These are phyloP conservation scores for Pseudogymnoascus destructans DNA, from an alignment of 2,329 filamentous ascomycete genomes.

Conservation along the genomic window DNA sequence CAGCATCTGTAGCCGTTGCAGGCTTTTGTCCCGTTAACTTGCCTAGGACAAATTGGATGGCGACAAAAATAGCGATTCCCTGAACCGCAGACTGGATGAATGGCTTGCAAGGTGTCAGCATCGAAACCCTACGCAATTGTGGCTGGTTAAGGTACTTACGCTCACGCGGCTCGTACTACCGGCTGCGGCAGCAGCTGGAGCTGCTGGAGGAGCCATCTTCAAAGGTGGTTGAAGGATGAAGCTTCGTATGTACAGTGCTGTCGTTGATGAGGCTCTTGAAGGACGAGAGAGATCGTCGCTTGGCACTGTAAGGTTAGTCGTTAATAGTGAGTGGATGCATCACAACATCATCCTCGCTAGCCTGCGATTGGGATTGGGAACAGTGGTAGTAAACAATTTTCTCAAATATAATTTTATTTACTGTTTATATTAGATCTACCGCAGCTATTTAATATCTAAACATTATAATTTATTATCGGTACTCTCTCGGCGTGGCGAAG, in stretches of 20 bases:
- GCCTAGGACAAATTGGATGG: conserved; percentile 44
- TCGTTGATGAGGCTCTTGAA: conserved; percentile 4
- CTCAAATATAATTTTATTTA: neutral
- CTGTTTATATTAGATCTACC: neutral
- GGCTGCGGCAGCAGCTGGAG: conserved; percentile 22
- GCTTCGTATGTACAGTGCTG: neutral
- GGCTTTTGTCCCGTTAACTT: conserved; percentile 38
- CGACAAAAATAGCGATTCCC: conserved; percentile 40
- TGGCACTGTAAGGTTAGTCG: neutral
- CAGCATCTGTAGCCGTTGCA: conserved; percentile 35
- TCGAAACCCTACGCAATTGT: conserved; percentile 1
- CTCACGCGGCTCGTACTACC: conserved; percentile 21
- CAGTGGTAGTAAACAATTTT: neutral
- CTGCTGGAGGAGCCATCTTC: conserved; percentile 25
- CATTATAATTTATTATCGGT: neutral
- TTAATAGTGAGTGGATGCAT: neutral
- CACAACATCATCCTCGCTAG: conserved; percentile 6
- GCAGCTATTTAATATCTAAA: neutral
- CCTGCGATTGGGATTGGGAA: neutral
- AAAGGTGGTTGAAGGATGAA: neutral
- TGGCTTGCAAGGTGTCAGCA: conserved; percentile 18
- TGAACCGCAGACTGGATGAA: conserved; percentile 32
- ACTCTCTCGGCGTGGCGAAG: neutral
- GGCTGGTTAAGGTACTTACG: conserved; percentile 17
- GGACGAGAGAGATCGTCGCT: neutral